Conservation (phyloP, 192 early-diverging fungal genomes). For the Coemansia sp. region DNA sequence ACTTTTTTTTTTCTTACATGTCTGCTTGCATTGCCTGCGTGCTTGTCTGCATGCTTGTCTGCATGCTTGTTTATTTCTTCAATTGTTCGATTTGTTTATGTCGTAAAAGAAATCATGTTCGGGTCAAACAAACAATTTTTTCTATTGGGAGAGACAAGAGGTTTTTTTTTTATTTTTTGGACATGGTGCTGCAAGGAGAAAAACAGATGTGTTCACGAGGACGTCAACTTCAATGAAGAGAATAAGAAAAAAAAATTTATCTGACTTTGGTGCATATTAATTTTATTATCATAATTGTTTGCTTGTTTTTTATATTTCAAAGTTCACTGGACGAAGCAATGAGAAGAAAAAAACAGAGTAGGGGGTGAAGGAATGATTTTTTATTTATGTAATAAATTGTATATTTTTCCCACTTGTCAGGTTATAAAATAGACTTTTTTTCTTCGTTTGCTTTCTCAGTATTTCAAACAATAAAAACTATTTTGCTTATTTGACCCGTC, state of each 20-base stretch:
- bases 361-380: neutral
- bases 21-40: too few species aligned
- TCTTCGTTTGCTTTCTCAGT: neutral
- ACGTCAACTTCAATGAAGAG: neutral
- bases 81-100: constrained; percentile 4
- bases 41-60: too few species aligned
- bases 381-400: neutral
- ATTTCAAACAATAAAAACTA: neutral
- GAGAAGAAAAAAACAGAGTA: neutral
- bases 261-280: neutral
- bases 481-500: neutral
- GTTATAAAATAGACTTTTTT: neutral
- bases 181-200: neutral
- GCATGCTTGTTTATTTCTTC: neutral
- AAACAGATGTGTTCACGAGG: neutral
- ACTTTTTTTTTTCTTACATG: too few species aligned
- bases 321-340: too few species aligned
- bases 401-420: neutral
- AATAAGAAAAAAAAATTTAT: neutral
- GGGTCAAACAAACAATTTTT: neutral
- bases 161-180: neutral
- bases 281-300: neutral
- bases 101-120: neutral
- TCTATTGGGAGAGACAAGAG: too few species aligned
- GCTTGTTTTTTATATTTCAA: neutral